Evolutionary conservation across 306 rosid genomes (phyloP).

Genomic region (Calophaca sinica): DNA sequence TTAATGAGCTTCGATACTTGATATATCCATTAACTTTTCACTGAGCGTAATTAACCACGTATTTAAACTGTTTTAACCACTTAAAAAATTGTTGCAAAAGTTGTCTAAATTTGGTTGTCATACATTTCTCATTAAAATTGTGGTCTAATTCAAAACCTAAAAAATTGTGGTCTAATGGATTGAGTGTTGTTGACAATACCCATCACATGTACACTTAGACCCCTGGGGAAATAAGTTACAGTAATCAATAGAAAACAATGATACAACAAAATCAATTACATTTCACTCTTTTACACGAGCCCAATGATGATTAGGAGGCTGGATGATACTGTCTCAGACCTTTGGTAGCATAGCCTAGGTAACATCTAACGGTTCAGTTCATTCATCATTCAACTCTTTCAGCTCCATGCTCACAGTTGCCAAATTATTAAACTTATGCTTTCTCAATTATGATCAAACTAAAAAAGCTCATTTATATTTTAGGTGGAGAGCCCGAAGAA

Average conservation of each 20-base stretch:
- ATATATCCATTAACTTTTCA: too few species aligned
- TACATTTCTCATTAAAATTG: too few species aligned
- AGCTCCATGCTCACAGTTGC: slow-evolving; percentile 56
- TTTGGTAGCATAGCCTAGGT: slow-evolving; percentile 36
- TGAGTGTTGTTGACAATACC: slow-evolving; percentile 25
- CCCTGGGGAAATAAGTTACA: slow-evolving; percentile 42
- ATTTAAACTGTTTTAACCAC: too few species aligned
- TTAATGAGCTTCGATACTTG: too few species aligned
- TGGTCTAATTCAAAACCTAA: too few species aligned
- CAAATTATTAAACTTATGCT: slow-evolving; percentile 46
- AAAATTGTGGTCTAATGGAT: slow-evolving; percentile 1
- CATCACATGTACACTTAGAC: slow-evolving; percentile 39
- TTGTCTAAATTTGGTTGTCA: too few species aligned
- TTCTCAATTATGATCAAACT: slow-evolving; percentile 44
- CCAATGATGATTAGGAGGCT: slow-evolving; percentile 32
- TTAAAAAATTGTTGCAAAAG: too few species aligned
- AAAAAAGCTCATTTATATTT: slow-evolving; percentile 44
- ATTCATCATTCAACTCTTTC: slow-evolving; percentile 44
- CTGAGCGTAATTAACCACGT: too few species aligned
- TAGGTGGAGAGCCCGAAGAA: slow-evolving; percentile 35
- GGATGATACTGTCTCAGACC: slow-evolving; percentile 14
- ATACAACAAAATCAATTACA: slow-evolving; percentile 51
- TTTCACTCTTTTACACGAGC: slow-evolving; percentile 43
- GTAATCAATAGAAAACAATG: slow-evolving; percentile 36
- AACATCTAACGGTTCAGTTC: slow-evolving; percentile 40